Evolutionary conservation across 139 green algal genomes (phyloP).

Genomic region (Coccomyxa sp.): DNA sequence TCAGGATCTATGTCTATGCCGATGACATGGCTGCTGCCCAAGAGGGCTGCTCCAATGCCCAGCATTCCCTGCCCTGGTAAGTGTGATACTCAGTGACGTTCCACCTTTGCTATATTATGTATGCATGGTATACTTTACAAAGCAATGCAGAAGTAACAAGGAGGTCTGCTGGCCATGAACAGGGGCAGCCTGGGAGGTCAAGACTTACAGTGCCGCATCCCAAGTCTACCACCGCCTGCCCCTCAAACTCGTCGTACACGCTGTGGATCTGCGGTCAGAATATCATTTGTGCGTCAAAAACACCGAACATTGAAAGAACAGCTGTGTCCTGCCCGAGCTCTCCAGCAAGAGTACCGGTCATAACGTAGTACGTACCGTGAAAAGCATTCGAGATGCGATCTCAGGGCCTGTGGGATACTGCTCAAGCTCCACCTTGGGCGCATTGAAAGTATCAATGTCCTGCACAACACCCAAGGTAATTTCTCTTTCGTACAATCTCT

Average conservation of each 20-base stretch:
- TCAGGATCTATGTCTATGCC: conserved; percentile 84
- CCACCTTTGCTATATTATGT: not conserved
- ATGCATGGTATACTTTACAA: not conserved
- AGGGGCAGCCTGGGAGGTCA: not conserved
- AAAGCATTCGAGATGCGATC: conserved; percentile 80
- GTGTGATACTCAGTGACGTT: not conserved
- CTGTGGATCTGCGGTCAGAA: conserved; percentile 53
- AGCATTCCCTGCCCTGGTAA: conserved; percentile 71
- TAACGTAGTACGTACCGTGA: conserved; percentile 42
- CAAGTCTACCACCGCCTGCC: conserved; percentile 76
- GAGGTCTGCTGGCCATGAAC: not conserved
- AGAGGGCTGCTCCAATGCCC: conserved; percentile 70
- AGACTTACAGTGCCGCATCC: conserved; percentile 77
- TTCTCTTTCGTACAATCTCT: not conserved
- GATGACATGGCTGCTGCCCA: conserved; percentile 72
- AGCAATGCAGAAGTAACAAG: not conserved
- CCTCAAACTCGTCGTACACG: conserved; percentile 71
- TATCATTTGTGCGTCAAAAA: not conserved
- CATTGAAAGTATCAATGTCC: conserved; percentile 69
- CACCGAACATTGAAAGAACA: not conserved
- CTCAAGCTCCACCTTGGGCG: conserved; percentile 83
- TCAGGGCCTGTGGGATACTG: conserved; percentile 90
- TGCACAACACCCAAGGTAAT: conserved; percentile 16
- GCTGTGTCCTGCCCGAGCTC: not conserved
- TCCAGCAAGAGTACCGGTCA: not conserved